phyloP scores from a whole-genome alignment of 352 stramenopile genomes.

The Phytophthora melonis region DNA sequence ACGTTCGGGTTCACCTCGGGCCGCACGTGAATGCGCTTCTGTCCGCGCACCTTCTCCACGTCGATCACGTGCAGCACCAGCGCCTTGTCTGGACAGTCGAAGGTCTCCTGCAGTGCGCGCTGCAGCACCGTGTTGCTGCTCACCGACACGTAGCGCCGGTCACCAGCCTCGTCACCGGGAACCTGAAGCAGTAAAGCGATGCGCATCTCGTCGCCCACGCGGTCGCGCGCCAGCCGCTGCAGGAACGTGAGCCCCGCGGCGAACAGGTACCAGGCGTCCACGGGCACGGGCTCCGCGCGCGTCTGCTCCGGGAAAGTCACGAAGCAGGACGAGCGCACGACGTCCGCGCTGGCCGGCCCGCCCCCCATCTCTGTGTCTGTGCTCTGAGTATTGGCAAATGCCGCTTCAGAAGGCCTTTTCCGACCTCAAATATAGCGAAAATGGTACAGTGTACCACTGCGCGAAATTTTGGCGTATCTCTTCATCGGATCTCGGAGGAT shows the following conservation, averaged over 20 bases:
- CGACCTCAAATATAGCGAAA: slow-evolving; percentile 17
- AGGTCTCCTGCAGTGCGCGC: slow-evolving; percentile 72
- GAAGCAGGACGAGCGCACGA: slow-evolving; percentile 85
- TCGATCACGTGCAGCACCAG: slow-evolving; percentile 83
- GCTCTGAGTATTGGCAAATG: slow-evolving; percentile 20
- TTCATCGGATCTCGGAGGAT: slow-evolving; percentile 17
- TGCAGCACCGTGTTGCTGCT: slow-evolving; percentile 62
- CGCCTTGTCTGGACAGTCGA: slow-evolving; percentile 62
- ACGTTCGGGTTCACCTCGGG: slow-evolving; percentile 85
- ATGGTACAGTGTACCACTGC: slow-evolving; percentile 14
- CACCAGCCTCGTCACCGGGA: slow-evolving; percentile 30
- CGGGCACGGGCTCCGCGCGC: slow-evolving; percentile 75
- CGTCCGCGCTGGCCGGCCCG: slow-evolving; percentile 68
- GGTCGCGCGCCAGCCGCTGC: slow-evolving; percentile 72
- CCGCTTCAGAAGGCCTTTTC: slow-evolving; percentile 22
- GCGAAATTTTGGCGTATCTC: slow-evolving; percentile 24
- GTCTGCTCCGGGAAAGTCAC: slow-evolving; percentile 83
- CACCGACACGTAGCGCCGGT: slow-evolving; percentile 70
- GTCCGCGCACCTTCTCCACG: slow-evolving; percentile 57
- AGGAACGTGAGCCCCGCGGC: slow-evolving; percentile 78
- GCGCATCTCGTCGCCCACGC: slow-evolving; percentile 63
- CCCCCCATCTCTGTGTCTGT: slow-evolving; percentile 60
- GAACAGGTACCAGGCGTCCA: slow-evolving; percentile 86
- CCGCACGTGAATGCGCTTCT: slow-evolving; percentile 75
- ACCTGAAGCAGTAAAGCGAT: slow-evolving; percentile 75